Evolutionary conservation across 179 eudicot species (phyloP).

Genomic region (Carnegiea gigantea): DNA sequence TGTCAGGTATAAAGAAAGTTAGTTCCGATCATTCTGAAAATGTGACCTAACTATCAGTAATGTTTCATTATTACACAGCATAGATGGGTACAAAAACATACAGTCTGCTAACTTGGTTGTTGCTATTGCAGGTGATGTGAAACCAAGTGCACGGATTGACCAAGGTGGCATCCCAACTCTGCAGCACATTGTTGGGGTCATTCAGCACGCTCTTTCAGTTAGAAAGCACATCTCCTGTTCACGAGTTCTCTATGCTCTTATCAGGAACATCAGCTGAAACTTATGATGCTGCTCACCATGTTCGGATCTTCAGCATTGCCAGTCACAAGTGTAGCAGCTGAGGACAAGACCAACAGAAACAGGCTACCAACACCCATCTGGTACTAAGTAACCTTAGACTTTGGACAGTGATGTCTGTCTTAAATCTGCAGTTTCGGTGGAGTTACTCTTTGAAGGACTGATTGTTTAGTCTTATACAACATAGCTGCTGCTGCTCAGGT

Average conservation of each 20-base stretch:
- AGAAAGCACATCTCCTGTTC: slow-evolving; percentile 29
- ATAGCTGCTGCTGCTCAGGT: neutral
- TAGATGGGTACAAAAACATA: slow-evolving; percentile 3
- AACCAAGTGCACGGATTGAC: slow-evolving; percentile 47
- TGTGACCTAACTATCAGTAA: too few species aligned
- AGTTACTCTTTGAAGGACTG: too few species aligned
- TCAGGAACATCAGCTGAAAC: too few species aligned
- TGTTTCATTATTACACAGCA: neutral
- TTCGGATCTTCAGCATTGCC: slow-evolving; percentile 20
- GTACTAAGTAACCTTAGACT: neutral
- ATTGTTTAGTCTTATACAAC: neutral
- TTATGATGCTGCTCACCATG: too few species aligned
- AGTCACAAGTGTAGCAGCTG: slow-evolving; percentile 23
- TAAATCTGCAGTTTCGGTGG: too few species aligned
- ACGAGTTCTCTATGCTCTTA: neutral
- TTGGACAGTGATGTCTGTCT: too few species aligned
- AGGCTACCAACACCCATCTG: slow-evolving; percentile 15
- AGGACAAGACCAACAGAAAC: slow-evolving; percentile 10
- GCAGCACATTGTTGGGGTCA: slow-evolving; percentile 46
- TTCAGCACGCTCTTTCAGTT: slow-evolving; percentile 24
- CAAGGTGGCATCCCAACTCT: slow-evolving; percentile 45
- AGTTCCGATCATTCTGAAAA: neutral
- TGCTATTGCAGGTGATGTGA: slow-evolving; percentile 38
- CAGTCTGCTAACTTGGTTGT: slow-evolving; percentile 31
- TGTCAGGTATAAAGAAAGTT: neutral